Percentiles rank a stretch among this genome's conserved stretches.
These are phyloP conservation scores for Calonectria honghensis DNA, from an alignment of 2,329 filamentous ascomycete genomes.

Conservation along the genomic window DNA sequence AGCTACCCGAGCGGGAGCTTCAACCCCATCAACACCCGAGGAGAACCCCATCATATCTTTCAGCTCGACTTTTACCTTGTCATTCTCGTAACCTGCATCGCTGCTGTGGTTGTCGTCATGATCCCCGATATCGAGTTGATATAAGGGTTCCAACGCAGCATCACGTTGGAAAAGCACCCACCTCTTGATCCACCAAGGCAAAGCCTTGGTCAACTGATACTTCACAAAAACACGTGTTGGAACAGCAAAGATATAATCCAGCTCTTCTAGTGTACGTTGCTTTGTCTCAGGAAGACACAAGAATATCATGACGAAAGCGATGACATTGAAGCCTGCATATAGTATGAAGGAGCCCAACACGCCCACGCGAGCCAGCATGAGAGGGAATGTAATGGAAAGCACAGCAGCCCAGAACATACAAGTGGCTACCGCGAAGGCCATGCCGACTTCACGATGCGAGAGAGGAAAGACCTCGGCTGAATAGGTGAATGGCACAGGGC, in stretches of 20 bases:
- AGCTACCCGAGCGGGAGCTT: constrained; percentile 33
- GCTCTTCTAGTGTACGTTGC: constrained; percentile 70
- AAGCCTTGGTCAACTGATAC: constrained; percentile 73
- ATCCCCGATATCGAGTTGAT: constrained; percentile 62
- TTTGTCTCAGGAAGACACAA: constrained; percentile 76
- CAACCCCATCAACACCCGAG: constrained; percentile 48
- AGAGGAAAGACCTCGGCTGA: constrained; percentile 82
- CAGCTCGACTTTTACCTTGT: constrained; percentile 63
- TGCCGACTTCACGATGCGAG: constrained; percentile 82
- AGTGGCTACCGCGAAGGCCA: constrained; percentile 81
- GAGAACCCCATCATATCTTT: constrained; percentile 61
- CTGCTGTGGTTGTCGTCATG: constrained; percentile 57
- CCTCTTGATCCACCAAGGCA: constrained; percentile 77
- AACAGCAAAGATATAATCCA: constrained; percentile 78
- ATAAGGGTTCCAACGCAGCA: constrained; percentile 64
- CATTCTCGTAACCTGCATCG: constrained; percentile 59
- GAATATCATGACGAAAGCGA: constrained; percentile 74
- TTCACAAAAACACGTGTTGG: constrained; percentile 73
- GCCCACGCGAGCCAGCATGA: constrained; percentile 68
- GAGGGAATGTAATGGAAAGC: constrained; percentile 78
- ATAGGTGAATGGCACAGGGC: constrained; percentile 81
- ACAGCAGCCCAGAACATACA: constrained; percentile 77
- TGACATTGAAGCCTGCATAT: constrained; percentile 73
- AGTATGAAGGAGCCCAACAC: constrained; percentile 72
- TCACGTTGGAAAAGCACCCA: constrained; percentile 72